phyloP scores from a whole-genome alignment of 306 rosid genomes.

The Arachis hypogaea region DNA sequence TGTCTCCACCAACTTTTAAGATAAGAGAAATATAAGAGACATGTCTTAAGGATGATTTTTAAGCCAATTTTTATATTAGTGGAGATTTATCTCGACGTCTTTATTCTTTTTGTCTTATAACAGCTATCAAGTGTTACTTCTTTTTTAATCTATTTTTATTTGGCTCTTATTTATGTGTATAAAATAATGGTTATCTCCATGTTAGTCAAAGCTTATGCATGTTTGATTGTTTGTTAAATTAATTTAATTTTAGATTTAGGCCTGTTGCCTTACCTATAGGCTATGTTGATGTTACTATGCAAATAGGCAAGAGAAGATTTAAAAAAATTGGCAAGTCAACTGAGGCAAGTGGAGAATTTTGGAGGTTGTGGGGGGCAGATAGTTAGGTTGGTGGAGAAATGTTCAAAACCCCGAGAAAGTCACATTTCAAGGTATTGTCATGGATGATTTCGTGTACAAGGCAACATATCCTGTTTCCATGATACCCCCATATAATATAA shows the following conservation, averaged over 20 bases:
- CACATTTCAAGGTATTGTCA: conserved; percentile 19
- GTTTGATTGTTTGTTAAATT: conserved; percentile 1
- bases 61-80: no score
- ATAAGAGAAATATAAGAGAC: no score
- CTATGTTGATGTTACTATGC: background rate
- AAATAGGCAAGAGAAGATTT: background rate
- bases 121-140: no score
- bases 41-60: no score
- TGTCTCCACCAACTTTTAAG: no score
- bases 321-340: conserved; percentile 27
- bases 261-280: background rate
- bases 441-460: background rate
- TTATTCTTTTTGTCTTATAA: no score
- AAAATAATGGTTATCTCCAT: background rate
- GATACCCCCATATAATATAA: conserved; percentile 4
- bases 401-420: conserved; percentile 37
- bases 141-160: no score
- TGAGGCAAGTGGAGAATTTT: conserved; percentile 23
- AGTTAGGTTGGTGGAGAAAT: conserved; percentile 29
- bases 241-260: background rate
- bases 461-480: background rate
- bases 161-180: no score
- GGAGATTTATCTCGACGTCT: no score
- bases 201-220: background rate
- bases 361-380: conserved; percentile 21